These are phyloP conservation scores for Klebsormidium nitens DNA, from an alignment of 139 green algal genomes.

Conservation along the genomic window DNA sequence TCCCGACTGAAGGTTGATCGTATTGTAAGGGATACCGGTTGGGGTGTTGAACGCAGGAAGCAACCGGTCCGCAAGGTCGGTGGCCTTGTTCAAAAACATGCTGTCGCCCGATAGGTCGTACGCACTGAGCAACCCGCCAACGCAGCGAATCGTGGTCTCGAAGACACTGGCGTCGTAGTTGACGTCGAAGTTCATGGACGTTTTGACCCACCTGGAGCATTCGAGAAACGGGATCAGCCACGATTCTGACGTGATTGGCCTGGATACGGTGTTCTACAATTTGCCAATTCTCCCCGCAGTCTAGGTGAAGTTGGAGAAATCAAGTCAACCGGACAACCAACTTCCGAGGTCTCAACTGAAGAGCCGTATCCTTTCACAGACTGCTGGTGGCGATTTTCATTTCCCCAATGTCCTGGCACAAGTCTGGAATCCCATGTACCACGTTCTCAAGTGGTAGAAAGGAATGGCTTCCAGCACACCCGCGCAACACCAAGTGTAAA, in stretches of 20 bases:
- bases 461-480: too few relatives aligned
- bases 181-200: constrained; percentile 51
- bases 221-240: too few relatives aligned
- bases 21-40: constrained; percentile 56
- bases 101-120: constrained; percentile 58
- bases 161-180: constrained; percentile 48
- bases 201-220: constrained; percentile 46
- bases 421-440: too few relatives aligned
- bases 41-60: constrained; percentile 65
- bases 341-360: too few relatives aligned
- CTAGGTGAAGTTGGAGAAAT: too few relatives aligned
- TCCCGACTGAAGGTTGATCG: constrained; percentile 49
- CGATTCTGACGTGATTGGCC: constrained; percentile 10
- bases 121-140: constrained; percentile 57
- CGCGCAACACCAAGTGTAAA: too few relatives aligned
- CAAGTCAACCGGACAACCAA: too few relatives aligned
- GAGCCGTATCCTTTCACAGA: too few relatives aligned
- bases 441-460: too few relatives aligned
- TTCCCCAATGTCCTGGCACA: too few relatives aligned
- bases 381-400: too few relatives aligned
- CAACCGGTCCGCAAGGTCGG: constrained; percentile 51
- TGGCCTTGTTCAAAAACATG: constrained; percentile 39
- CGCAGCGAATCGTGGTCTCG: constrained; percentile 57
- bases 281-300: constrained; percentile 55
- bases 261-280: constrained; percentile 51